These are phyloP conservation scores for Wallacemonas sp. DNA, from an alignment of 208 protist genomes.

Conservation along the genomic window DNA sequence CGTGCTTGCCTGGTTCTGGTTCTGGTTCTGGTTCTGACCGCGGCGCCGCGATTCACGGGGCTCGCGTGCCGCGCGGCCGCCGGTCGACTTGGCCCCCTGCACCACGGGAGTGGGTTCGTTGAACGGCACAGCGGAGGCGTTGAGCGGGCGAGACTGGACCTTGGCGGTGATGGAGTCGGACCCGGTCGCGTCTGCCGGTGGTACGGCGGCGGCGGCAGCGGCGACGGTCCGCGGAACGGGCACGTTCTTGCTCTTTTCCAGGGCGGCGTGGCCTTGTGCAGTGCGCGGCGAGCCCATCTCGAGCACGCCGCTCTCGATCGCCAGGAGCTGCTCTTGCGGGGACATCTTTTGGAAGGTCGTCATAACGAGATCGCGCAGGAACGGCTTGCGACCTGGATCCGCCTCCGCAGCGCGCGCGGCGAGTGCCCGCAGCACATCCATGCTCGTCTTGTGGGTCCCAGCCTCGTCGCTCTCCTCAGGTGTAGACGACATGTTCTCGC, in stretches of 20 bases:
- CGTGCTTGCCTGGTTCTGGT: background rate
- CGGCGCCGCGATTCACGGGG: background rate
- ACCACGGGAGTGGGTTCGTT: background rate
- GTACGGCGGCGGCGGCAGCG: background rate
- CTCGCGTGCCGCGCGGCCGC: background rate
- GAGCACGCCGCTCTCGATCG: conserved; percentile 7
- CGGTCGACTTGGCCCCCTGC: background rate
- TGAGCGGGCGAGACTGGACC: background rate
- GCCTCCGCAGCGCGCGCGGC: background rate
- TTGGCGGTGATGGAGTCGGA: background rate
- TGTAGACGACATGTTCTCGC: no score
- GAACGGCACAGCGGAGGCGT: background rate
- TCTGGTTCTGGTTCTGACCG: background rate
- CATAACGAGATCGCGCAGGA: conserved; percentile 8
- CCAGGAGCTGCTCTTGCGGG: conserved; percentile 4
- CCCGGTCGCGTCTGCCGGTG: background rate
- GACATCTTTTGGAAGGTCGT: background rate
- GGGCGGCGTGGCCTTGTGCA: background rate
- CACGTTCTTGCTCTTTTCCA: background rate
- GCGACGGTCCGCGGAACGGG: background rate
- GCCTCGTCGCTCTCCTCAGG: background rate
- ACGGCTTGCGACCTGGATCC: background rate
- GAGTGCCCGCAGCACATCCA: conserved; percentile 14
- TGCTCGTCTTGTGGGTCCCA: background rate
- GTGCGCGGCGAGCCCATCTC: conserved; percentile 2